A percentile compares a stretch with the other conserved stretches of the same genome.
Evolutionary conservation across 371 early-diverging fungal species (phyloP).

Genomic region (Dichotomocladium elegans): DNA sequence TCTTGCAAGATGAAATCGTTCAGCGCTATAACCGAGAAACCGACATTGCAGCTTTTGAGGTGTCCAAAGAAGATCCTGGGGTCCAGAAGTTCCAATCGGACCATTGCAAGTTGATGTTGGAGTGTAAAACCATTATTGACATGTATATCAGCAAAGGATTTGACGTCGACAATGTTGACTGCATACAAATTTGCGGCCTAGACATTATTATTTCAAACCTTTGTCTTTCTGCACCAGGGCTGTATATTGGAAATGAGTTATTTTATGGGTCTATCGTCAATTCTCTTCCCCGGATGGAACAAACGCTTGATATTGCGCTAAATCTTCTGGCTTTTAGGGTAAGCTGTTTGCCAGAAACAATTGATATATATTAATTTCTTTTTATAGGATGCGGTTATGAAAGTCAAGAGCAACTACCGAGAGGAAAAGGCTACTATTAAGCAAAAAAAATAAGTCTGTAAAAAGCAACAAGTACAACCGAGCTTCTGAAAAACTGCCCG

Average conservation of each 20-base stretch:
- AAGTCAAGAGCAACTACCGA: not conserved
- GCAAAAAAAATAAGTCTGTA: not conserved
- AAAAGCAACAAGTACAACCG: not conserved
- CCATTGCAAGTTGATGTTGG: not conserved
- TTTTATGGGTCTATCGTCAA: not conserved
- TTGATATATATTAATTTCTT: not conserved
- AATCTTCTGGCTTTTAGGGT: no score
- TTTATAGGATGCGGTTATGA: not conserved
- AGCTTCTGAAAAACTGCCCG: not conserved
- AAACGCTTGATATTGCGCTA: no score
- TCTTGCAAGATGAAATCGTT: not conserved
- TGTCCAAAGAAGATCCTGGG: not conserved
- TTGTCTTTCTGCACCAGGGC: not conserved
- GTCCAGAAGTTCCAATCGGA: not conserved
- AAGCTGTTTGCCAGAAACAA: no score
- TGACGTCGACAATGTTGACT: not conserved
- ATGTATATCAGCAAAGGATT: not conserved
- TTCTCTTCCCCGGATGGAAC: no score
- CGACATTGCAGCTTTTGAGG: not conserved
- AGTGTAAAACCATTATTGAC: not conserved
- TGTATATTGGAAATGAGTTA: not conserved
- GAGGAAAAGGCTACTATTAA: not conserved
- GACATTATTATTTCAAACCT: not conserved
- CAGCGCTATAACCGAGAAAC: not conserved
- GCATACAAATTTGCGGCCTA: not conserved